Base-by-base conservation (phyloP, 176 grass and related monocot genomes). In the Bothriochloa decipiens region DNA sequence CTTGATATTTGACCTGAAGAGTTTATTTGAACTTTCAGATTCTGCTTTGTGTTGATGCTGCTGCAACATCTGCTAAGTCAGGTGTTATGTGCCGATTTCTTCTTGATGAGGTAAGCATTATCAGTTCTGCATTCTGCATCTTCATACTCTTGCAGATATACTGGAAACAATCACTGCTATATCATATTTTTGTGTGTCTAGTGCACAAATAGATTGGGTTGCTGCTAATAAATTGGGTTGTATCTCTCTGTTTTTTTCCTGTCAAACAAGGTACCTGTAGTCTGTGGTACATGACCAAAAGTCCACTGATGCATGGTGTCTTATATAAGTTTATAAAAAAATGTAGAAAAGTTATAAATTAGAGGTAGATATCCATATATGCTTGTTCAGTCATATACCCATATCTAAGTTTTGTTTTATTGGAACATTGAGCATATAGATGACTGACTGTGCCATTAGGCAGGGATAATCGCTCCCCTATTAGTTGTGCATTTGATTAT, bases 41-140 rank as follows among this genome's bases (percentile, higher is more conserved):
- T 89, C 90, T 98, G 61, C 92, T 98, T 81, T 98, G 86, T 65
- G 90, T 95, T 87, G 92, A 95, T 93, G 92, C 91, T 62, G 93
- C 91, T 75, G 89, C 91, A 87, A 92, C 92, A 80, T 89, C 92
- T 90, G 90, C 89, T 40, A 88, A 82, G 60, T 93, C 95, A 85
- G 73, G 72, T 71, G 87, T 93, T 91, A 95, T 84, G 83, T 98
- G 95, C 71, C 90, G 79, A 87, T 91, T 90, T 55, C 95, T 98
- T 83, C 92, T 98, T 87, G 80, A 91, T 49, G 89, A 88, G 91
- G 93, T 82, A 85, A 86, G 76, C 64, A 46, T 80, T 76, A 74
- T 15, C 12, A 10, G 72, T 81, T 89, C 11, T 46, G 22, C 63
- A 66, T 64, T 69, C 22, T 68, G 63, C 33, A 8, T 79, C 23